Conservation (phyloP, 345 rosid genomes). For the Hibiscus tridactylites region DNA sequence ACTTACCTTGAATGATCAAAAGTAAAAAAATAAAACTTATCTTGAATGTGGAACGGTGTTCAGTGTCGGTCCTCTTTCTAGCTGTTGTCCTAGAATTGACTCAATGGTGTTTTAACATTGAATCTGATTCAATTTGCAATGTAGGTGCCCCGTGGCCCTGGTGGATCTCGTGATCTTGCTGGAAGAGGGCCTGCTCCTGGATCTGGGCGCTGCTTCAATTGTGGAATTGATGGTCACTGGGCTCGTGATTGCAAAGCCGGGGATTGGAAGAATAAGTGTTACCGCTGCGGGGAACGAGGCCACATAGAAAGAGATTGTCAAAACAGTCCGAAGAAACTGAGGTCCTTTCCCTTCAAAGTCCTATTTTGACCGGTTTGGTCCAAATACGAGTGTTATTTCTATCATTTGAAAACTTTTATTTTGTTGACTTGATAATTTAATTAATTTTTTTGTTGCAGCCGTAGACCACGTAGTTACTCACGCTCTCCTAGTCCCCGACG, state of each 20-base stretch:
- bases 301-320: constrained; percentile 78
- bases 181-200: constrained; percentile 88
- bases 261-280: constrained; percentile 84
- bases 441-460: constrained; percentile 7
- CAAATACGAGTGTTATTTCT: not conserved
- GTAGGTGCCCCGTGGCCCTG: constrained; percentile 73
- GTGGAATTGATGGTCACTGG: constrained; percentile 90
- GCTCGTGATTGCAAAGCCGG: constrained; percentile 90
- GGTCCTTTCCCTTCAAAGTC: constrained; percentile 12
- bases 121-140: constrained; percentile 2
- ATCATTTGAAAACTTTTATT: not conserved
- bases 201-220: constrained; percentile 74
- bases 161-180: constrained; percentile 60
- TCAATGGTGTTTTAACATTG: not conserved
- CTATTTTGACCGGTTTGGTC: not conserved
- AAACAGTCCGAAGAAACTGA: constrained; percentile 71
- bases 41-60: too few species aligned
- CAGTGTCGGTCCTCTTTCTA: too few species aligned
- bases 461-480: constrained; percentile 46
- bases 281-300: constrained; percentile 81
- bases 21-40: too few species aligned
- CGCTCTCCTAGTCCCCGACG: constrained; percentile 59
- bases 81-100: too few species aligned
- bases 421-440: not conserved
- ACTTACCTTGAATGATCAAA: too few species aligned